Evolutionary conservation across 148 eudicot genomes (phyloP).

Genomic region (Silene conica): DNA sequence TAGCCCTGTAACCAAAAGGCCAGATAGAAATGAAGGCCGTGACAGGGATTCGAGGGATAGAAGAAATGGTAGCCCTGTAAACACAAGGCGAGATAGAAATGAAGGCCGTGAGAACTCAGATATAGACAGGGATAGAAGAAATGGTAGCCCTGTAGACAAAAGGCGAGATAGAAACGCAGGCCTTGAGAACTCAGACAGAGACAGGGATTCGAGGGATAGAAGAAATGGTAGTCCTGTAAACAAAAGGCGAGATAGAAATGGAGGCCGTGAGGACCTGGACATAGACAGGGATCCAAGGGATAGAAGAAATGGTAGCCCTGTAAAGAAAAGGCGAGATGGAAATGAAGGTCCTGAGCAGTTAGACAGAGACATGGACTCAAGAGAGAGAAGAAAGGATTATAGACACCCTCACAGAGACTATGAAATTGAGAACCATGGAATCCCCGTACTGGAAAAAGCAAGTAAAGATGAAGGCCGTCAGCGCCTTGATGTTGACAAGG

Average conservation of each 20-base stretch:
- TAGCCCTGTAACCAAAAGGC: slow-evolving; percentile 13
- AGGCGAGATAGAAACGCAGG: slow-evolving; percentile 20
- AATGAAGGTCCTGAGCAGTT: slow-evolving; percentile 12
- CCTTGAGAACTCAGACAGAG: not conserved
- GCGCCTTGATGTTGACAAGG: slow-evolving; percentile 13
- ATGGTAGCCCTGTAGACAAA: slow-evolving; percentile 11
- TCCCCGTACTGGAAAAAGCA: slow-evolving; percentile 14
- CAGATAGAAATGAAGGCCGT: slow-evolving; percentile 19
- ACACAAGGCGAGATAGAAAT: slow-evolving; percentile 15
- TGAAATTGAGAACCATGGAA: slow-evolving; percentile 9
- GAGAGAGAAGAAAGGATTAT: slow-evolving; percentile 22
- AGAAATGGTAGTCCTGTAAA: slow-evolving; percentile 15
- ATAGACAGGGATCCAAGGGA: slow-evolving; percentile 30
- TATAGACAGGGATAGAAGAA: slow-evolving; percentile 23
- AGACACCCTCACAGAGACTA: slow-evolving; percentile 18
- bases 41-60: slow-evolving; percentile 30
- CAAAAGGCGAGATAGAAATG: slow-evolving; percentile 17
- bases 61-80: slow-evolving; percentile 17
- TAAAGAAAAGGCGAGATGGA: slow-evolving; percentile 17
- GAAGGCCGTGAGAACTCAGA: slow-evolving; percentile 16
- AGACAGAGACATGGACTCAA: slow-evolving; percentile 15
- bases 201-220: slow-evolving; percentile 29
- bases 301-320: slow-evolving; percentile 20
- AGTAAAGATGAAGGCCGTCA: slow-evolving; percentile 17
- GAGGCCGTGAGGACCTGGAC: too few species aligned